A percentile compares a stretch with the other conserved stretches of the same genome.
phyloP scores from a whole-genome alignment of 805 yeast species.

The Starmerella gropengiesseri region DNA sequence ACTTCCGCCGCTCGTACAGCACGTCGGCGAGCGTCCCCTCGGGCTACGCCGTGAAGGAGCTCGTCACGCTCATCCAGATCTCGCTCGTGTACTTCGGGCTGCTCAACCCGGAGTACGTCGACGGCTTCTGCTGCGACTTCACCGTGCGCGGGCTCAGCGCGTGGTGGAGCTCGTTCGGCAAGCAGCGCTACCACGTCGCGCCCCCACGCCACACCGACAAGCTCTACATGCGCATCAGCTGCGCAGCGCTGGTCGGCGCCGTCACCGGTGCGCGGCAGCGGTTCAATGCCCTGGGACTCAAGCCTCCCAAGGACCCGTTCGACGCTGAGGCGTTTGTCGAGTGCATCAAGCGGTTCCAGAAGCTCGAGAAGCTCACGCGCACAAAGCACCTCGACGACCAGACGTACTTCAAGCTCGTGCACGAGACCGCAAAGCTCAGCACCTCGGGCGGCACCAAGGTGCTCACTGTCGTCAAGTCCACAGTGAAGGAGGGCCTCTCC shows the following conservation, averaged over 20 bases:
- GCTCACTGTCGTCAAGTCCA: constrained; percentile 49
- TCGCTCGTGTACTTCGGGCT: constrained; percentile 68
- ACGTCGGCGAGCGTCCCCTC: constrained; percentile 42
- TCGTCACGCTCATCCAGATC: constrained; percentile 64
- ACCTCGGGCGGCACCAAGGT: constrained; percentile 24
- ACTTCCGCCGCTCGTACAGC: constrained; percentile 64
- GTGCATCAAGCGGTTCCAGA: constrained; percentile 69
- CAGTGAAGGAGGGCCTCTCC: constrained; percentile 48
- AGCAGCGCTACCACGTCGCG: constrained; percentile 24
- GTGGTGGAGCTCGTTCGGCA: constrained; percentile 79
- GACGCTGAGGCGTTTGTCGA: constrained; percentile 58
- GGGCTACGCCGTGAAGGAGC: constrained; percentile 57
- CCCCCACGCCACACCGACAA: constrained; percentile 20
- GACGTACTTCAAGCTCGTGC: constrained; percentile 42
- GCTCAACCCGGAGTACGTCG: constrained; percentile 57
- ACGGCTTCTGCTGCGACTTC: constrained; percentile 71
- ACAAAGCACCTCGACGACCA: constrained; percentile 46
- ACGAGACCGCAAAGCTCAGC: constrained; percentile 38
- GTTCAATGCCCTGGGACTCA: constrained; percentile 45
- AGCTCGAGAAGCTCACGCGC: constrained; percentile 44
- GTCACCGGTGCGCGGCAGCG: constrained; percentile 56
- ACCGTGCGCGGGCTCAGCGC: constrained; percentile 59
- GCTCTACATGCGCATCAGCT: constrained; percentile 34
- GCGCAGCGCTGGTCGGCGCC: constrained; percentile 71
- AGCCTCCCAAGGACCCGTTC: constrained; percentile 72